Evolutionary conservation across 164 flowering plant species (phyloP).

Genomic region (Macadamia integrifolia): DNA sequence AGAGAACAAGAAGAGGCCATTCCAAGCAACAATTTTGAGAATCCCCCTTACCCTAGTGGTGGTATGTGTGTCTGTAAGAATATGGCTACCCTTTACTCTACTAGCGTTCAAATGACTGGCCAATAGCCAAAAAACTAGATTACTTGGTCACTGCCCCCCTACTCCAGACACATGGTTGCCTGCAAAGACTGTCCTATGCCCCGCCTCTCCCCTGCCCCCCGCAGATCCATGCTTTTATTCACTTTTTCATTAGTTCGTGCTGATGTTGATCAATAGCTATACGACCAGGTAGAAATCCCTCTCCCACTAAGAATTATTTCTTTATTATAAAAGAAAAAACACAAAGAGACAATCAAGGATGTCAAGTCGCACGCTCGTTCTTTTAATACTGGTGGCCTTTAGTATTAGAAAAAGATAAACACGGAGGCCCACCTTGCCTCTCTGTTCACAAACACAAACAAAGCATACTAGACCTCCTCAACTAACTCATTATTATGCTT

Average conservation of each 20-base stretch:
- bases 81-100: too few relatives aligned
- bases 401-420: slow-evolving; percentile 14
- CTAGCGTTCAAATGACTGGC: too few relatives aligned
- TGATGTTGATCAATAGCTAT: too few relatives aligned
- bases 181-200: too few relatives aligned
- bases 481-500: slow-evolving; percentile 29
- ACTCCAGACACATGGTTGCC: too few relatives aligned
- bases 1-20: not conserved
- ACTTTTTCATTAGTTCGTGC: too few relatives aligned
- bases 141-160: too few relatives aligned
- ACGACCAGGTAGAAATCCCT: too few relatives aligned
- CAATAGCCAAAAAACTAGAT: too few relatives aligned
- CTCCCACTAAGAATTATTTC: not conserved
- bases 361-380: slow-evolving; percentile 20
- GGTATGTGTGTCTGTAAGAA: too few relatives aligned
- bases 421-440: slow-evolving; percentile 16
- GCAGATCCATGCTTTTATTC: too few relatives aligned
- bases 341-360: slow-evolving; percentile 11
- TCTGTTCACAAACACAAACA: slow-evolving; percentile 2
- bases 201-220: too few relatives aligned
- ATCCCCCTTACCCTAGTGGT: not conserved
- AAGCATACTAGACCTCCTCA: slow-evolving; percentile 23
- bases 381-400: slow-evolving; percentile 5
- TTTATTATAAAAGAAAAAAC: not conserved
- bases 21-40: not conserved